Evolutionary conservation across 371 early-diverging fungal genomes (phyloP).

Genomic region (Mortierella sp.): DNA sequence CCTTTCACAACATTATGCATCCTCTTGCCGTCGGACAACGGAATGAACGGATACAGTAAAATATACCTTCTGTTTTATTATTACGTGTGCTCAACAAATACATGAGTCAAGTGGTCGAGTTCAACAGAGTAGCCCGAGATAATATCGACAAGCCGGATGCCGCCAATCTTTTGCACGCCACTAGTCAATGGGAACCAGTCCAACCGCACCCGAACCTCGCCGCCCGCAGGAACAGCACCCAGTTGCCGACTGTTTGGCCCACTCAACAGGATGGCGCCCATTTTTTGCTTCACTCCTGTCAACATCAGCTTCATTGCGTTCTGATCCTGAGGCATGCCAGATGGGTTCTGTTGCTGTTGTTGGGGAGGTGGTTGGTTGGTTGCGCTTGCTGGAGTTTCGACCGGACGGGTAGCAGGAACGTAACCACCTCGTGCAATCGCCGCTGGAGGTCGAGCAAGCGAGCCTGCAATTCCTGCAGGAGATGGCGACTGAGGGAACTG

Average conservation of each 20-base stretch:
- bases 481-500: conserved; percentile 16
- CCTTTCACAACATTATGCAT: neutral
- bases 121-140: conserved; percentile 78
- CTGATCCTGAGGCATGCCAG: conserved; percentile 61
- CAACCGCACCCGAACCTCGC: conserved; percentile 74
- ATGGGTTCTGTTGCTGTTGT: conserved; percentile 12
- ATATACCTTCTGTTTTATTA: neutral
- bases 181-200: conserved; percentile 88
- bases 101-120: conserved; percentile 77
- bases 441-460: conserved; percentile 44
- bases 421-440: conserved; percentile 51
- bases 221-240: conserved; percentile 75
- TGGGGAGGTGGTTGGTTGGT: conserved; percentile 15
- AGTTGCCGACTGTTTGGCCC: conserved; percentile 77
- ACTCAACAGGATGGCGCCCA: conserved; percentile 86
- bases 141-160: conserved; percentile 77
- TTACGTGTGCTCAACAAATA: conserved; percentile 66
- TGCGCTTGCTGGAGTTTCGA: conserved; percentile 59
- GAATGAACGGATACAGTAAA: neutral
- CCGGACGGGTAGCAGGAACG: conserved; percentile 26
- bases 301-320: conserved; percentile 72
- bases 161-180: conserved; percentile 90
- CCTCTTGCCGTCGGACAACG: neutral
- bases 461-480: conserved; percentile 21
- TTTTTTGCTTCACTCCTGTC: conserved; percentile 80